phyloP scores from a whole-genome alignment of 192 early-diverging fungal species.

The Dissophora globulifera region DNA sequence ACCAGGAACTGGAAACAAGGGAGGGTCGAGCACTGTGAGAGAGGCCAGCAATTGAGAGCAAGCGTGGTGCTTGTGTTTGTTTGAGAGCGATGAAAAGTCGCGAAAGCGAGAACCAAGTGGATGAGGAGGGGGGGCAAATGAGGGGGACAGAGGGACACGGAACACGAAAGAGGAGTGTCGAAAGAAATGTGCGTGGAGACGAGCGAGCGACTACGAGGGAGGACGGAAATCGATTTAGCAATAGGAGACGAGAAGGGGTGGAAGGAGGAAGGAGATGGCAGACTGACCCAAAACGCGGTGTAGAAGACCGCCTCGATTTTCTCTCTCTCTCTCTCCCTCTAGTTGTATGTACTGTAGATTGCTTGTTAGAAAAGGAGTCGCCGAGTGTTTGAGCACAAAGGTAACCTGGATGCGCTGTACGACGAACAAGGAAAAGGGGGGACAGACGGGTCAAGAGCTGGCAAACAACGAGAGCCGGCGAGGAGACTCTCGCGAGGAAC shows the following conservation, averaged over 20 bases:
- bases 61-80: background rate
- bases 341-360: too few relatives aligned
- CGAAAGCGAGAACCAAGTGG: background rate
- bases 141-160: background rate
- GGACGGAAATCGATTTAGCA: conserved; percentile 6
- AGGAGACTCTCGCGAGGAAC: background rate
- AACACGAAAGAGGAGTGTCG: background rate
- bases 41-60: background rate
- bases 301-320: background rate
- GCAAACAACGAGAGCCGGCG: background rate
- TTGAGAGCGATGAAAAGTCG: background rate
- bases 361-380: background rate
- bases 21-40: background rate
- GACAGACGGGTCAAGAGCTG: background rate
- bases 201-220: background rate
- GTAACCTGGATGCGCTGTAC: conserved; percentile 14
- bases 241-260: background rate
- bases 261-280: background rate
- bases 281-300: background rate
- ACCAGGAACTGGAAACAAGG: conserved; percentile 7
- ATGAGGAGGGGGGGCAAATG: background rate
- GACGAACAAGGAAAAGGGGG: background rate
- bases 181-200: conserved; percentile 2
- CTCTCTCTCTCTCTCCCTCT: background rate
- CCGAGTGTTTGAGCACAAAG: conserved; percentile 8